These are phyloP conservation scores for Bathelium albidoporum DNA, from an alignment of 495 filamentous ascomycete genomes.

Conservation along the genomic window DNA sequence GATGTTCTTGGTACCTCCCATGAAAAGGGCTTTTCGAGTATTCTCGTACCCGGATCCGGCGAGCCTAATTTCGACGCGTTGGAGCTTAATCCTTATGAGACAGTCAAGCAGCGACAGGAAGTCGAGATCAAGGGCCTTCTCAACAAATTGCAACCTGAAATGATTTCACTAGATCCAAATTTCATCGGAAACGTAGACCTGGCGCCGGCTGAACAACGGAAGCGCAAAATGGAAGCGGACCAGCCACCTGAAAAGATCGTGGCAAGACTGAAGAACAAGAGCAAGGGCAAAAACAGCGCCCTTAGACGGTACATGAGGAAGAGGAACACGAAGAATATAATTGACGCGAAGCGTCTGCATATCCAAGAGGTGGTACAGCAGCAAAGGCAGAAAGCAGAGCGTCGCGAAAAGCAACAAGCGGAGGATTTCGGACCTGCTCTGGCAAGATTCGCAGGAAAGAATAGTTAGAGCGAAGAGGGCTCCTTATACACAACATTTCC, in stretches of 20 bases:
- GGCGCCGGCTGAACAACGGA: slow-evolving; percentile 58
- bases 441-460: slow-evolving; percentile 55
- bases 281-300: slow-evolving; percentile 83
- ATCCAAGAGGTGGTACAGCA: slow-evolving; percentile 58
- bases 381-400: slow-evolving; percentile 49
- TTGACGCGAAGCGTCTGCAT: slow-evolving; percentile 72
- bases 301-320: slow-evolving; percentile 80
- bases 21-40: slow-evolving; percentile 72
- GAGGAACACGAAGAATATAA: slow-evolving; percentile 78
- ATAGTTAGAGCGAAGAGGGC: slow-evolving; percentile 21
- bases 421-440: slow-evolving; percentile 62
- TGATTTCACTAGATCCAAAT: slow-evolving; percentile 89
- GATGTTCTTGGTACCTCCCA: slow-evolving; percentile 82
- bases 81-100: slow-evolving; percentile 96
- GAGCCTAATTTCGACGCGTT: slow-evolving; percentile 94
- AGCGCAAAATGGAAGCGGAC: slow-evolving; percentile 41
- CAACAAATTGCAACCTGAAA: slow-evolving; percentile 90
- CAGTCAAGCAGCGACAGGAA: slow-evolving; percentile 82
- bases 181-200: slow-evolving; percentile 80
- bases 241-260: slow-evolving; percentile 51
- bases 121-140: slow-evolving; percentile 79
- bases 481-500: too few relatives aligned
- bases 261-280: slow-evolving; percentile 58
- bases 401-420: slow-evolving; percentile 49
- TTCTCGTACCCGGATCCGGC: slow-evolving; percentile 85